These are phyloP conservation scores for Alternaria tenuissima DNA, from an alignment of 2,329 filamentous ascomycete genomes.

Conservation along the genomic window DNA sequence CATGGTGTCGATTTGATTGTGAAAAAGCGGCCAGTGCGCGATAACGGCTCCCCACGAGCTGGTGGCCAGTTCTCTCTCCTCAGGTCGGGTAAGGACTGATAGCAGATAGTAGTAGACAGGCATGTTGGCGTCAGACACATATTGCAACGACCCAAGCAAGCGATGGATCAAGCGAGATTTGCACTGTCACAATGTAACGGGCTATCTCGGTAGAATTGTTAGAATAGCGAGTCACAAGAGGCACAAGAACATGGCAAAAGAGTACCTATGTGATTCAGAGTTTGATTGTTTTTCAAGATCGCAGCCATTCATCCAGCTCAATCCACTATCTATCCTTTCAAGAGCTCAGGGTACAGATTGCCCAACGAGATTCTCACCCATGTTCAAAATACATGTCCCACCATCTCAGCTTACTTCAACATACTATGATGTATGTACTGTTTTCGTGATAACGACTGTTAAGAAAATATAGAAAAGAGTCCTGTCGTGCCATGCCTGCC, in stretches of 20 bases:
- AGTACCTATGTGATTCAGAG: neutral
- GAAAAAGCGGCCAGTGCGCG: neutral
- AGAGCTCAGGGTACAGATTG: constrained; percentile 17
- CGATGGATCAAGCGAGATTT: constrained; percentile 8
- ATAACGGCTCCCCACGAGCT: constrained; percentile 3
- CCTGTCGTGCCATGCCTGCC: constrained; percentile 13
- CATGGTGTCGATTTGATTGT: neutral
- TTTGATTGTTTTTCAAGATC: constrained; percentile 22
- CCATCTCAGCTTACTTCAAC: constrained; percentile 9
- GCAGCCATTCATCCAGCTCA: constrained; percentile 21
- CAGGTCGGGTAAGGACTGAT: neutral
- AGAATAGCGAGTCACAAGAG: neutral
- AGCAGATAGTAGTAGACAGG: constrained; percentile 4
- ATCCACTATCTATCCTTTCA: constrained; percentile 22
- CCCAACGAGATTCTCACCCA: constrained; percentile 19
- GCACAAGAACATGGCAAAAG: neutral
- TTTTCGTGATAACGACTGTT: constrained; percentile 21
- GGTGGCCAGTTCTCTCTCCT: neutral
- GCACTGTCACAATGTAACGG: neutral
- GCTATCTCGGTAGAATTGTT: neutral
- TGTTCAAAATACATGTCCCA: constrained; percentile 13
- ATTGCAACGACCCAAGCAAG: constrained; percentile 1
- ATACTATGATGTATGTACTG: constrained; percentile 9
- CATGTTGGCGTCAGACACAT: constrained; percentile 5
- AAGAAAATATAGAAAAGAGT: constrained; percentile 16